Base-by-base conservation (phyloP, 768 basidiomycete genomes). In the Baorangia bicolor region DNA sequence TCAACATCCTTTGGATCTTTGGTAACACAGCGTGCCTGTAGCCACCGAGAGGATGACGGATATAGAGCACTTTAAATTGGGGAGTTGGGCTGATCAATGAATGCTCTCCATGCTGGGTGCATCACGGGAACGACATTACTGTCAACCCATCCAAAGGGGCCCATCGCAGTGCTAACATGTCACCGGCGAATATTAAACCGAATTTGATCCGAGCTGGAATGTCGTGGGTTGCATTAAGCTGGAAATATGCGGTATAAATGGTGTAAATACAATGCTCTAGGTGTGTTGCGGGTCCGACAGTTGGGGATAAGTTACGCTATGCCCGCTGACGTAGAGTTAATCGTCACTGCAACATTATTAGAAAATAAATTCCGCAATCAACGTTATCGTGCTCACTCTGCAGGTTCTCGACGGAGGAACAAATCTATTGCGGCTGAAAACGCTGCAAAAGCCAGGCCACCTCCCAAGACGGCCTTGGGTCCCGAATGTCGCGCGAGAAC, bases 401-500 rank as follows among this genome's bases (percentile, higher is more conserved):
- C 69, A n/a, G 89, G 76, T 70, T 92, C 89, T 70, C 88, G 78
- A 71, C 88, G 81, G 56, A 94, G 70, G 72, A 91, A 96, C 27
- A 74, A 51, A 71, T 98, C 96, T 60, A 98, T 95, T 12, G 81
- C 93, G 0, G 86, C 85, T 13, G 94, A 96, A 75, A 98, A 98
- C 2, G 89, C 93, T 13, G 92, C 93, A 67, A 98, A 98, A 1
- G 90, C 93, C 10, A 93, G 58, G 20, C 92, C 96, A 64, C 96
- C 96, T 43, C 88, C 86, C n/a, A 94, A 60, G 18, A 84, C 91
- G 16, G 89, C 93, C 71, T 82, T 90, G 8, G 93, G 91, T 1
- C 96, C 94, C 0, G 92, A 85, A 66, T 90, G 85, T 37, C 92
- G 81, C 11, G 94, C 95, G 4, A 98, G 83, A 20, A 97, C 77